Conservation (phyloP, 2,329 filamentous ascomycete genomes). For the Whalleya microplaca region DNA sequence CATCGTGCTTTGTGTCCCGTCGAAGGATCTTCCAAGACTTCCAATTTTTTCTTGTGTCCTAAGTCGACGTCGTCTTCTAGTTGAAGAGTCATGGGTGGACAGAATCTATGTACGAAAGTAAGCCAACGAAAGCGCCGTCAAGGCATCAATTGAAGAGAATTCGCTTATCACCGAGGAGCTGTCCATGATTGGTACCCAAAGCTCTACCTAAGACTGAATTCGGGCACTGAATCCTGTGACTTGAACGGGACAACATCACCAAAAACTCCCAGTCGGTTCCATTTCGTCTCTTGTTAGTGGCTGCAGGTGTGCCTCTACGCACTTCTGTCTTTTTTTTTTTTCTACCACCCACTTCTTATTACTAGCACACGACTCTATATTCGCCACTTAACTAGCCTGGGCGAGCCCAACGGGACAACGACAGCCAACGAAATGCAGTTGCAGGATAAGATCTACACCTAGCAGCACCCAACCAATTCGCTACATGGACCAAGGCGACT, state of each 20-base stretch:
- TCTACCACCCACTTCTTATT: conserved; percentile 10
- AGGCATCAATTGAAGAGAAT: conserved; percentile 4
- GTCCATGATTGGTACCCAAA: conserved; percentile 38
- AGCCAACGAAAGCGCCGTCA: background rate
- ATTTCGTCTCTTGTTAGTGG: conserved; percentile 18
- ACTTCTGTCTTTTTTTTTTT: conserved; percentile 1
- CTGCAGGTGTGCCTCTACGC: conserved; percentile 21
- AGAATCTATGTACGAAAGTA: conserved; percentile 5
- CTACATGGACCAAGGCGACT: conserved; percentile 9
- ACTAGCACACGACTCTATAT: conserved; percentile 10
- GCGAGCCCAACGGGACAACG: conserved; percentile 7
- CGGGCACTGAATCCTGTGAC: conserved; percentile 31
- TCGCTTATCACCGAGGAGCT: conserved; percentile 19
- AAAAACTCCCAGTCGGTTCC: background rate
- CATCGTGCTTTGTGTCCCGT: conserved; percentile 17
- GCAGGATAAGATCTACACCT: conserved; percentile 20
- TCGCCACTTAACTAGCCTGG: conserved; percentile 13
- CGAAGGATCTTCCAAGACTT: conserved; percentile 5
- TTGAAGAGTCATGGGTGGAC: conserved; percentile 7
- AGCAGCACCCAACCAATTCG: conserved; percentile 11
- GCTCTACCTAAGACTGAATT: conserved; percentile 26
- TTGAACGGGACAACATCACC: conserved; percentile 17
- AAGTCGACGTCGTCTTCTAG: conserved; percentile 12
- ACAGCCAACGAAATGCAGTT: conserved; percentile 17
- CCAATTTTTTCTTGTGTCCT: conserved; percentile 1